Conservation (phyloP, 2,329 filamentous ascomycete species). For the Fusarium lyarnte region DNA sequence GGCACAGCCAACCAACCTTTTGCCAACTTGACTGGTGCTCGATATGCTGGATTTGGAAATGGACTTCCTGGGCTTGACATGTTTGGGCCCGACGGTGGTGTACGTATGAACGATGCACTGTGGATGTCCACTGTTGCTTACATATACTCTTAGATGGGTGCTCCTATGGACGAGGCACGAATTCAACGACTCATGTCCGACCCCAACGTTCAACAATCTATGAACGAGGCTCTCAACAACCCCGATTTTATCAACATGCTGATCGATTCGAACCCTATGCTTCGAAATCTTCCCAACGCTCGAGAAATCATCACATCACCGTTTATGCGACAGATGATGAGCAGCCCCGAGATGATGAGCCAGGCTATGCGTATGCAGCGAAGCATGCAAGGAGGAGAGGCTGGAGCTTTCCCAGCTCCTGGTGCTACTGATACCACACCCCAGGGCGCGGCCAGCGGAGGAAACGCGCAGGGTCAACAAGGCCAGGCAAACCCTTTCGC, state of each 20-base stretch:
- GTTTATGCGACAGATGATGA: constrained; percentile 90
- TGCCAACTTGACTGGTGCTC: constrained; percentile 88
- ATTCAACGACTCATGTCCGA: constrained; percentile 88
- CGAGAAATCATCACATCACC: constrained; percentile 89
- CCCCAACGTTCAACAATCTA: constrained; percentile 83
- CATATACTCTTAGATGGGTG: constrained; percentile 76
- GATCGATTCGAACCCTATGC: constrained; percentile 89
- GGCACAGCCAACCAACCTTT: constrained; percentile 89
- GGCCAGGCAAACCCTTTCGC: constrained; percentile 58
- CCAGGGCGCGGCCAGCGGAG: constrained; percentile 53
- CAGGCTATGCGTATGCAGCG: constrained; percentile 86
- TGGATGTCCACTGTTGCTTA: constrained; percentile 8
- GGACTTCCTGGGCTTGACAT: constrained; percentile 86
- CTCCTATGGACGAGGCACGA: constrained; percentile 81
- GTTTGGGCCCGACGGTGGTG: constrained; percentile 94
- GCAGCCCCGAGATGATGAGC: constrained; percentile 84
- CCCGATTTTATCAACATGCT: constrained; percentile 95
- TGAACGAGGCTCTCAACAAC: constrained; percentile 96
- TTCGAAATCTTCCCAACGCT: constrained; percentile 77
- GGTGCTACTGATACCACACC: constrained; percentile 90
- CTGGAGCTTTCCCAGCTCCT: constrained; percentile 82
- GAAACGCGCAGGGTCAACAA: constrained; percentile 45
- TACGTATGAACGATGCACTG: constrained; percentile 60
- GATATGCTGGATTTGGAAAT: constrained; percentile 87
- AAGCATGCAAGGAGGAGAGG: constrained; percentile 66